Percentiles rank a stretch among this genome's conserved stretches.
phyloP scores from a whole-genome alignment of 2,329 filamentous ascomycete species.

The Amauroascus verrucosus region DNA sequence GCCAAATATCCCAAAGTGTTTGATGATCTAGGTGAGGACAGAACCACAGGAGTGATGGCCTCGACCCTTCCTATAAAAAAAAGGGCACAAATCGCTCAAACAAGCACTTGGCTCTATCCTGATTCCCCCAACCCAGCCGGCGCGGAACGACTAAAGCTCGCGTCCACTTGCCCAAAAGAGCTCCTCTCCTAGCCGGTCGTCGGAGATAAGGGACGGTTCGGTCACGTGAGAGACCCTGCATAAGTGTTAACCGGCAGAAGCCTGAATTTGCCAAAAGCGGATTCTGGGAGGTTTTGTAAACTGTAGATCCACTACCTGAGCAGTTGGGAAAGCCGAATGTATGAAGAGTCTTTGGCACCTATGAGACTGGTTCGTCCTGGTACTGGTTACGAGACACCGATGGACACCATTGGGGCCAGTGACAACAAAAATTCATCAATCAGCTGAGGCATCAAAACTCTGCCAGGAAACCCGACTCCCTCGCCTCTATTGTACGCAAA shows the following conservation, averaged over 20 bases:
- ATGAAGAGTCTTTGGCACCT: conserved; percentile 20
- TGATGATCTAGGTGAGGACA: neutral
- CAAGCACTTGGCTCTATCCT: too few relatives aligned
- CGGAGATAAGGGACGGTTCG: neutral
- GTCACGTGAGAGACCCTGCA: neutral
- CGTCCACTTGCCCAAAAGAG: neutral
- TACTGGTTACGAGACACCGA: conserved; percentile 18
- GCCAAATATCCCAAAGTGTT: neutral
- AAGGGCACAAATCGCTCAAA: neutral
- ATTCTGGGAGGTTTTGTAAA: too few relatives aligned
- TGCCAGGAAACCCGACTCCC: conserved; percentile 11
- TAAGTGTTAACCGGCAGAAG: too few relatives aligned
- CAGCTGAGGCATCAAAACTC: conserved; percentile 15
- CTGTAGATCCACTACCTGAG: neutral
- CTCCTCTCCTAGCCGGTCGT: neutral
- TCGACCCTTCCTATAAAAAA: neutral
- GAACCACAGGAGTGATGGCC: too few relatives aligned
- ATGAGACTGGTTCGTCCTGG: conserved; percentile 19
- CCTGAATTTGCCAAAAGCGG: too few relatives aligned
- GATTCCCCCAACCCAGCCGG: neutral
- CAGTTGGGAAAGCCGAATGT: conserved; percentile 15
- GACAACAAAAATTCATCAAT: conserved; percentile 23
- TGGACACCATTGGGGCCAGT: conserved; percentile 20
- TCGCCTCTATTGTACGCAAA: too few relatives aligned
- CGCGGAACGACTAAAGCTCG: neutral